Percentiles rank a stretch among this genome's conserved stretches.
phyloP scores from a whole-genome alignment of 1,139 yeast species.

The Saccharomyces hybrid region DNA sequence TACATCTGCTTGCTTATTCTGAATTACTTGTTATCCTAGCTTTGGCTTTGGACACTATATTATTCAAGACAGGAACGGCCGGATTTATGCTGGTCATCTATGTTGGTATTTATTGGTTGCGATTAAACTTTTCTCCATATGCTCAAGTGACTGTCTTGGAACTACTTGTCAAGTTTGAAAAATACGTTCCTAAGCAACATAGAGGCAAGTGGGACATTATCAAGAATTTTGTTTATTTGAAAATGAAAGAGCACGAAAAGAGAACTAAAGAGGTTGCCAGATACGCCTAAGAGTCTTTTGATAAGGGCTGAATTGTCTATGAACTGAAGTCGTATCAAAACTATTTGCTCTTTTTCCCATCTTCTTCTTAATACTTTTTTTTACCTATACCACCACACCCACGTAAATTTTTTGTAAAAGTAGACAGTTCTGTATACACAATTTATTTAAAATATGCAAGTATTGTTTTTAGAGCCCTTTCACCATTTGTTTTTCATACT shows the following conservation, averaged over 20 bases:
- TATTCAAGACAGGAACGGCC: conserved; percentile 55
- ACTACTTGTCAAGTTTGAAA: conserved; percentile 25
- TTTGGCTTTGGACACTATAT: conserved; percentile 49
- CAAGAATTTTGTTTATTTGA: conserved; percentile 28
- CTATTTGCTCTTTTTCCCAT: background rate
- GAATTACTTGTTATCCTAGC: conserved; percentile 50
- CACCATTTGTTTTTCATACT: no score
- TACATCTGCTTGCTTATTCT: conserved; percentile 50
- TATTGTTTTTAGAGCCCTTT: background rate
- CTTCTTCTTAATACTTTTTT: background rate
- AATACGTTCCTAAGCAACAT: conserved; percentile 31
- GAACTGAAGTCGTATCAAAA: background rate
- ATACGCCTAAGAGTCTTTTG: background rate
- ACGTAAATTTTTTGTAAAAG: background rate
- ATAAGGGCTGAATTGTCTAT: background rate
- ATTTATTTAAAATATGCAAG: background rate
- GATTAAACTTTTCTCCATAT: conserved; percentile 41
- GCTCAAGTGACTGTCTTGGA: conserved; percentile 32
- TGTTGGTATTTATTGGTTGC: conserved; percentile 58
- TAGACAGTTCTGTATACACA: background rate
- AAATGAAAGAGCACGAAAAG: conserved; percentile 18
- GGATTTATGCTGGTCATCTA: conserved; percentile 59
- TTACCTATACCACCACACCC: background rate
- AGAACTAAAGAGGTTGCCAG: conserved; percentile 20
- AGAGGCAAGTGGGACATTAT: conserved; percentile 28